These are phyloP conservation scores for Phyllostachys edulis DNA, from an alignment of 176 grass and related monocot species.

Conservation along the genomic window DNA sequence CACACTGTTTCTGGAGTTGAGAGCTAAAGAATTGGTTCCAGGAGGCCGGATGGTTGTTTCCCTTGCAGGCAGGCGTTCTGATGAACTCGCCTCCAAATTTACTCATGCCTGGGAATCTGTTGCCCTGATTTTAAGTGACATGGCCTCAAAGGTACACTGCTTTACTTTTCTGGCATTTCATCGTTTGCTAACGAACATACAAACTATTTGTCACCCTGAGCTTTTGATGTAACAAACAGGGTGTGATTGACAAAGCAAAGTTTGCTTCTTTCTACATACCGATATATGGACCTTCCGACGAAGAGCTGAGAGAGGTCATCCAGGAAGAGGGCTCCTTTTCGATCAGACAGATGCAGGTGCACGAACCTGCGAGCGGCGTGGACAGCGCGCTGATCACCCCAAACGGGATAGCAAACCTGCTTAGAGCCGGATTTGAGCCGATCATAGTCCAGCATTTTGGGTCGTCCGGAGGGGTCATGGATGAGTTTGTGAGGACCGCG, in stretches of 20 bases:
- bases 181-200: not conserved
- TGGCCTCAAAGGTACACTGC: not conserved
- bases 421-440: constrained; percentile 25
- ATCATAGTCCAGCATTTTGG: constrained; percentile 30
- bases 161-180: not conserved
- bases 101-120: constrained; percentile 1
- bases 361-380: not conserved
- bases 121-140: not conserved
- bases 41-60: constrained; percentile 23
- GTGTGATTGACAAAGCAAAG: not conserved
- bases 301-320: constrained; percentile 14
- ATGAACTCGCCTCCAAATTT: not conserved
- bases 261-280: constrained; percentile 30
- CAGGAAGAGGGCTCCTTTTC: constrained; percentile 15
- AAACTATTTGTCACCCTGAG: not conserved
- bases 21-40: constrained; percentile 8
- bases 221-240: not conserved
- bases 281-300: not conserved
- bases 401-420: not conserved
- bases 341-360: not conserved
- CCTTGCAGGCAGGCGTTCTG: not conserved
- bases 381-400: not conserved
- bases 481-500: constrained; percentile 8
- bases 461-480: not conserved
- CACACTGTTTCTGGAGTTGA: not conserved